Evolutionary conservation across 352 stramenopile genomes (phyloP), one percentile per base, ranked within the genome.

Genomic region (Phytophthora megakarya): DNA sequence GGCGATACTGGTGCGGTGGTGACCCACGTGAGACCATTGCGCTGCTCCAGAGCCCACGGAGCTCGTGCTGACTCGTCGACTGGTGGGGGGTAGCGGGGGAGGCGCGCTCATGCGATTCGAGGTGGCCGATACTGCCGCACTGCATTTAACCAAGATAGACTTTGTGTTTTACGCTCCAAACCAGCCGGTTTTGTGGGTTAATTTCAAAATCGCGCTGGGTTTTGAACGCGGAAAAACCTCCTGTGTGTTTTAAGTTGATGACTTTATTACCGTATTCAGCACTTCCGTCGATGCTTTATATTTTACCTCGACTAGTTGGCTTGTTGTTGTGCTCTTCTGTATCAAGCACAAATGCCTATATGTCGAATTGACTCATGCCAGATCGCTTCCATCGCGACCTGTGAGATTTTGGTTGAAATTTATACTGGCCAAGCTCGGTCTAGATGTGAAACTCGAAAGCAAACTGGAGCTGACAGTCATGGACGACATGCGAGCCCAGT

Each of bases 1-100:
- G 0, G 81, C 71, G 59, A 95, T 93, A 42, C 78, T 93, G 25
- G 83, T 95, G 71, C 81, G 82, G 67, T 95, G 86, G 70, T 92
- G 86, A 26, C 86, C 86, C 33, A 95, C 84, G 50, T 93, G 82
- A 33, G 80, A 81, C 82, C 84, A 93, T 70, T 82, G 72, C 32
- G 59, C 70, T 13, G 43, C 16, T 7, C 37, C 4, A 7, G 53
- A 61, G 10, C 37, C 40, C 52, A 44, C 33, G 19, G 64, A 57
- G 50, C 28, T 75, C 15, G 45, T 30, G 55, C 48, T 71, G 25
- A 40, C n/a, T 19, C 58, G 55, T 3, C 51, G 51, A 26, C 55
- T 61, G 16, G 54, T n/a, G 43, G 64, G 65, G 33, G 54, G 18
- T 30, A 73, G 48, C 32, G 63, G 58, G 18, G 70, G 65, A 18